Evolutionary conservation across 2,329 filamentous ascomycete genomes (phyloP).

Genomic region (Ophiostoma populinum): DNA sequence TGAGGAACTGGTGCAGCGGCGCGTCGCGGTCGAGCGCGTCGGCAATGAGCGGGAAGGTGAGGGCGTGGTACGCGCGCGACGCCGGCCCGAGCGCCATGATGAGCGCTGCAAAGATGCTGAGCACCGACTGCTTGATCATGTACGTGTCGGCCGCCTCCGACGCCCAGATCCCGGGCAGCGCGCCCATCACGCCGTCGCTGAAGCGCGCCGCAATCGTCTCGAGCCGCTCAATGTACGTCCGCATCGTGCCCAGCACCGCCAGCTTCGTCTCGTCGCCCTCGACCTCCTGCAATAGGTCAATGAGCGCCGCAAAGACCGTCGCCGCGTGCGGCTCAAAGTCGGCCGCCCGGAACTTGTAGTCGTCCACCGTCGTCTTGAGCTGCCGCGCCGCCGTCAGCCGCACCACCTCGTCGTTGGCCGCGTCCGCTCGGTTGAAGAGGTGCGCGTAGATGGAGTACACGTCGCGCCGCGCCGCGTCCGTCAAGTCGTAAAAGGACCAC

Average conservation of each 20-base stretch:
- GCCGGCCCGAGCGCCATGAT: conserved; percentile 71
- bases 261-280: conserved; percentile 79
- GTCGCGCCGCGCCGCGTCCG: conserved; percentile 47
- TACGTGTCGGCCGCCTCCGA: conserved; percentile 64
- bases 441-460: conserved; percentile 84
- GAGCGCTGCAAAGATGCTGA: conserved; percentile 69
- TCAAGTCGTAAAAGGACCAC: conserved; percentile 70
- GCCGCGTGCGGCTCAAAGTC: conserved; percentile 63
- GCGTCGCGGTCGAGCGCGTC: conserved; percentile 65
- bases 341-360: conserved; percentile 62
- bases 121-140: conserved; percentile 83
- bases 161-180: conserved; percentile 72
- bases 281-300: conserved; percentile 63
- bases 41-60: conserved; percentile 68
- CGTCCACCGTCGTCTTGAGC: conserved; percentile 63
- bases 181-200: conserved; percentile 65
- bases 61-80: conserved; percentile 59
- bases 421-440: conserved; percentile 59
- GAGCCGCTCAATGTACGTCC: conserved; percentile 63
- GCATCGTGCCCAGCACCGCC: conserved; percentile 72
- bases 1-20: conserved; percentile 59
- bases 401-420: conserved; percentile 78
- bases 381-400: conserved; percentile 79
- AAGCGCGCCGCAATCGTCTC: conserved; percentile 52
- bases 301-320: conserved; percentile 53